These are phyloP conservation scores for Trichomonas vaginalis DNA, from an alignment of 208 protist genomes.

Conservation along the genomic window DNA sequence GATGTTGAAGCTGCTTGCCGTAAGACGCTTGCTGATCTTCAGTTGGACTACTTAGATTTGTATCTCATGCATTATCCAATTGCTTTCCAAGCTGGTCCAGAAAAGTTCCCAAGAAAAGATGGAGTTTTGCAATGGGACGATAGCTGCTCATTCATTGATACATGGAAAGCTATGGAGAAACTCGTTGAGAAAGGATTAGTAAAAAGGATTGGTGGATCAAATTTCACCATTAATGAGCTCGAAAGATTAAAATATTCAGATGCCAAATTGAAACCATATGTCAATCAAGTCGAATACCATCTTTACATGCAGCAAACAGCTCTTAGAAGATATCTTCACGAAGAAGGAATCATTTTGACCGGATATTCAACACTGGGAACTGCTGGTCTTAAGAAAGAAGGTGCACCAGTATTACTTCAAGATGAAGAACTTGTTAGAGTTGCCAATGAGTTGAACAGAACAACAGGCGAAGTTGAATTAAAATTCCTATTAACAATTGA, in stretches of 20 bases:
- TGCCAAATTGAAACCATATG: background rate
- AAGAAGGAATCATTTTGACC: background rate
- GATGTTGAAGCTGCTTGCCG: background rate
- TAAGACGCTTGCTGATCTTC: conserved; percentile 18
- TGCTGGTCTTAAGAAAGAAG: background rate
- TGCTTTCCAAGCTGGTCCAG: background rate
- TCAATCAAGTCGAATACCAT: background rate
- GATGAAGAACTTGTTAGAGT: background rate
- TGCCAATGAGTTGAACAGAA: background rate
- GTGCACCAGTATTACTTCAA: background rate
- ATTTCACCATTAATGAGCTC: background rate
- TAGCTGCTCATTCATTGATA: background rate
- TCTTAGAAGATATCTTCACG: background rate
- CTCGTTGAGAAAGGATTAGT: no score
- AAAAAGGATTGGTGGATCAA: background rate
- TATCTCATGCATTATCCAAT: background rate
- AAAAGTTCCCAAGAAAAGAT: background rate
- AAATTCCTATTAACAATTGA: no score
- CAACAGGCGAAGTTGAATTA: no score
- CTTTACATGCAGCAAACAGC: background rate
- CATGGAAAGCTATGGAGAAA: background rate
- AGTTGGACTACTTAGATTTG: conserved; percentile 25
- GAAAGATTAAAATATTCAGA: background rate
- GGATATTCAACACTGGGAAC: background rate
- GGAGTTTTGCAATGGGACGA: background rate